phyloP scores from a whole-genome alignment of 2,329 filamentous ascomycete genomes.

The Hypoxylon sp. region DNA sequence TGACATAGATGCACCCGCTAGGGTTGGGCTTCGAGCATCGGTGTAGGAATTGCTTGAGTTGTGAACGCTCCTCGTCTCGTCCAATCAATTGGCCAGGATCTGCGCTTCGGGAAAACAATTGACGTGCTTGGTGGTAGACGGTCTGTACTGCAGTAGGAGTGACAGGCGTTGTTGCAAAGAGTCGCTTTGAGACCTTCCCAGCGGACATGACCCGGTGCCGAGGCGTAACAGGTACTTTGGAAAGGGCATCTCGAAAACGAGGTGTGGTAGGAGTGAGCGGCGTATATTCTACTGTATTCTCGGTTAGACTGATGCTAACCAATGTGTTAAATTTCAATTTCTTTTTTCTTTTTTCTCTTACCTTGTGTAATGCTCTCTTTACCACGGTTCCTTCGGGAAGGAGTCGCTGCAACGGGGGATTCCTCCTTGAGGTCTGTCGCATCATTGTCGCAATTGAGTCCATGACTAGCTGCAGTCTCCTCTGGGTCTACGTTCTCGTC shows the following conservation, averaged over 20 bases:
- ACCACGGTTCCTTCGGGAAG: conserved; percentile 39
- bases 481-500: conserved; percentile 79
- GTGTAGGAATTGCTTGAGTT: conserved; percentile 78
- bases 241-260: conserved; percentile 83
- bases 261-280: conserved; percentile 80
- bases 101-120: conserved; percentile 86
- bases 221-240: conserved; percentile 81
- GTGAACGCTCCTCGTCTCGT: conserved; percentile 76
- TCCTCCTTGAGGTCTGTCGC: conserved; percentile 58
- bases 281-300: conserved; percentile 56
- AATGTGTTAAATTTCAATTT: not conserved
- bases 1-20: conserved; percentile 92
- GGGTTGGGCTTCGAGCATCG: conserved; percentile 71
- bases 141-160: conserved; percentile 79
- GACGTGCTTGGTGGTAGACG: conserved; percentile 88
- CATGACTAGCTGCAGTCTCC: conserved; percentile 55
- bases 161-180: conserved; percentile 81
- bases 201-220: conserved; percentile 85
- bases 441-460: conserved; percentile 62
- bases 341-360: conserved; percentile 34
- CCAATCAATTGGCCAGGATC: conserved; percentile 83
- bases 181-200: conserved; percentile 81
- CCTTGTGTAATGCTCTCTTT: conserved; percentile 42
- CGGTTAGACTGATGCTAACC: conserved; percentile 26
- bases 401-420: conserved; percentile 42